Percentiles rank a stretch among this genome's conserved stretches.
These are phyloP conservation scores for Adenanthera pavonina DNA, from an alignment of 306 rosid genomes.

Conservation along the genomic window DNA sequence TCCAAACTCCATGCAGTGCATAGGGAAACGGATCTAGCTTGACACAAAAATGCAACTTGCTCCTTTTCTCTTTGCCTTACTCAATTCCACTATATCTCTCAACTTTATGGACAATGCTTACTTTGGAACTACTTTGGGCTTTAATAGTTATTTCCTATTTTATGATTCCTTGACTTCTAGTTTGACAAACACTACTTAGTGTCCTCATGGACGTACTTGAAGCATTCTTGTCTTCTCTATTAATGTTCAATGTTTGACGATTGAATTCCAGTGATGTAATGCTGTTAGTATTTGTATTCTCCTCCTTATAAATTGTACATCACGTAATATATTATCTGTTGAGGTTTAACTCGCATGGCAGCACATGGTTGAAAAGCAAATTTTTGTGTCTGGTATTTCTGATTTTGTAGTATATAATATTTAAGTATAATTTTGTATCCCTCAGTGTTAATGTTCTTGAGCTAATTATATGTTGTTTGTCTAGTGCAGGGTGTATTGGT, in stretches of 20 bases:
- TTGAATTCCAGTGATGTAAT: background rate
- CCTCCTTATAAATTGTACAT: conserved; percentile 5
- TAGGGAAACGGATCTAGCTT: too few species aligned
- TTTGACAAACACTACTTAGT: background rate
- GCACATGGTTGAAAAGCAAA: background rate
- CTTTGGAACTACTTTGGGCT: too few species aligned
- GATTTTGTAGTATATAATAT: background rate
- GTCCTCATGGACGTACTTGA: background rate
- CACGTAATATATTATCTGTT: conserved; percentile 10
- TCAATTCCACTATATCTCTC: too few species aligned
- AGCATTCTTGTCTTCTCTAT: background rate
- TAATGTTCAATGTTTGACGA: conserved; percentile 17
- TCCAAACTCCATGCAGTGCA: too few species aligned
- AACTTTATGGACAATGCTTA: too few species aligned
- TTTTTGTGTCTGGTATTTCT: background rate
- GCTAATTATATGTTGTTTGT: conserved; percentile 32
- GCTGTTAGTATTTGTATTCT: background rate
- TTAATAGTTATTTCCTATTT: background rate
- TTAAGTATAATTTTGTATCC: conserved; percentile 13
- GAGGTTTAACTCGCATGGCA: background rate
- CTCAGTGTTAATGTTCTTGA: conserved; percentile 33
- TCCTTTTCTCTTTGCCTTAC: too few species aligned
- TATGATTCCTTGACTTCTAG: background rate
- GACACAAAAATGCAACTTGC: too few species aligned
- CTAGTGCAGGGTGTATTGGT: conserved; percentile 85